phyloP scores from a whole-genome alignment of 225 moss, liverwort and hornwort genomes.

The Antitrichia curtipendula region DNA sequence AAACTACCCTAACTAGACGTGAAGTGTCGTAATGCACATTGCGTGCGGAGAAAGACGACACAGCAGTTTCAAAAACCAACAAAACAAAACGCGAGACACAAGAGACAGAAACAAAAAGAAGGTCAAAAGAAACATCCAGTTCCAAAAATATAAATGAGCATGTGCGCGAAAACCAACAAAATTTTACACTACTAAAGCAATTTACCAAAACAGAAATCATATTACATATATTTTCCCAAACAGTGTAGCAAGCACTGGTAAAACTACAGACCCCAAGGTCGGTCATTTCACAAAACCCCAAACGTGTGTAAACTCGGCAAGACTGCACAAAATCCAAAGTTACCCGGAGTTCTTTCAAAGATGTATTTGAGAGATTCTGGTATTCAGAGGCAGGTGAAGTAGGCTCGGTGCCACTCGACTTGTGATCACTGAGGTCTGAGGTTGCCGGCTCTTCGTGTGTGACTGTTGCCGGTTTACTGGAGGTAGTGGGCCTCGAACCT shows the following conservation, averaged over 20 bases:
- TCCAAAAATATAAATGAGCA: not conserved
- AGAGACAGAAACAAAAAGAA: not conserved
- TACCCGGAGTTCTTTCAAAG: conserved; percentile 61
- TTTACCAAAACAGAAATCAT: not conserved
- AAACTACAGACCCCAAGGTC: not conserved
- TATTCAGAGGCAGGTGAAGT: conserved; percentile 29
- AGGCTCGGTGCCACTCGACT: conserved; percentile 38
- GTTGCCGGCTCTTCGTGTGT: conserved; percentile 6
- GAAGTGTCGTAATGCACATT: not conserved
- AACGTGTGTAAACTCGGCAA: not conserved
- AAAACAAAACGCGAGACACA: not conserved
- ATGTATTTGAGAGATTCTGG: conserved; percentile 32
- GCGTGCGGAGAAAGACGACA: not conserved
- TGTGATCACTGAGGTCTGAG: conserved; percentile 46
- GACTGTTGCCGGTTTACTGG: not conserved
- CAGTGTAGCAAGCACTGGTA: not conserved
- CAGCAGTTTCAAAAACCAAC: not conserved
- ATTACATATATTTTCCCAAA: not conserved
- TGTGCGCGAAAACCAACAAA: not conserved
- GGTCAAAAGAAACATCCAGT: not conserved
- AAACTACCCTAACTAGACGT: not conserved
- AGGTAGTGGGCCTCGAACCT: conserved; percentile 9
- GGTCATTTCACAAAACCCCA: not conserved
- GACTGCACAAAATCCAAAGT: not conserved
- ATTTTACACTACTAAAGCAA: not conserved